A percentile compares a stretch with the other conserved stretches of the same genome.
These are phyloP conservation scores for Aphanomyces stellatus DNA, from an alignment of 352 stramenopile species.

Conservation along the genomic window DNA sequence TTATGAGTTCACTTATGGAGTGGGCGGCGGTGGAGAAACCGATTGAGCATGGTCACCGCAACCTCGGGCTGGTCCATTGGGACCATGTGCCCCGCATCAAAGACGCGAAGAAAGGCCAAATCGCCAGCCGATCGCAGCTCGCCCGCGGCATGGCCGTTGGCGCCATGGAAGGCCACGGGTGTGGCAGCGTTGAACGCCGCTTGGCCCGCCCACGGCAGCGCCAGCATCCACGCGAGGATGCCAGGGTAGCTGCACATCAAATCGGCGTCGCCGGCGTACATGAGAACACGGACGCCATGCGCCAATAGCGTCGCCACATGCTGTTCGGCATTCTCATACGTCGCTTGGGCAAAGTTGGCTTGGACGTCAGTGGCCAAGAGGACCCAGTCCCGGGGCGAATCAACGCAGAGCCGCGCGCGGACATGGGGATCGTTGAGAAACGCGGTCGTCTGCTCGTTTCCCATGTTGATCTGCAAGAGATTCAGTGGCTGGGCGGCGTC, in stretches of 20 bases:
- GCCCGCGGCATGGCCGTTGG: conserved; percentile 19
- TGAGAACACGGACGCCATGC: conserved; percentile 44
- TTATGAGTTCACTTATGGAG: too few relatives aligned
- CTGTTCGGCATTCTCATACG: conserved; percentile 50
- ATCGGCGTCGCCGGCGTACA: conserved; percentile 85
- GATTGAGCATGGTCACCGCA: conserved; percentile 23
- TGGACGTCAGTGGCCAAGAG: conserved; percentile 29
- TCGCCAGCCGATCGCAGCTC: conserved; percentile 1
- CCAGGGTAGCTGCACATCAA: conserved; percentile 69
- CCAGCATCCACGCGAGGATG: conserved; percentile 9
- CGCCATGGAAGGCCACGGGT: not conserved
- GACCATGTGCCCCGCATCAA: conserved; percentile 20
- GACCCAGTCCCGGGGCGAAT: conserved; percentile 20
- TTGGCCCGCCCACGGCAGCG: conserved; percentile 6
- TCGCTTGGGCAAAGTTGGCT: conserved; percentile 76
- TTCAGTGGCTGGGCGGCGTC: too few relatives aligned
- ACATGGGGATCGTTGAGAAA: conserved; percentile 57
- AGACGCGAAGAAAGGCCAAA: conserved; percentile 15
- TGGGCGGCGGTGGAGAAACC: not conserved
- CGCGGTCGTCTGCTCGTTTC: conserved; percentile 59
- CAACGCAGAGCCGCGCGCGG: conserved; percentile 20
- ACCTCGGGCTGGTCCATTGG: conserved; percentile 15
- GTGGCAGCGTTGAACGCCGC: conserved; percentile 9
- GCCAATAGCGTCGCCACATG: conserved; percentile 64
- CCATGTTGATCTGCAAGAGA: conserved; percentile 32